Evolutionary conservation across 768 basidiomycete genomes (phyloP), one percentile per base, ranked within the genome.

Genomic region (Suillus brevipes): DNA sequence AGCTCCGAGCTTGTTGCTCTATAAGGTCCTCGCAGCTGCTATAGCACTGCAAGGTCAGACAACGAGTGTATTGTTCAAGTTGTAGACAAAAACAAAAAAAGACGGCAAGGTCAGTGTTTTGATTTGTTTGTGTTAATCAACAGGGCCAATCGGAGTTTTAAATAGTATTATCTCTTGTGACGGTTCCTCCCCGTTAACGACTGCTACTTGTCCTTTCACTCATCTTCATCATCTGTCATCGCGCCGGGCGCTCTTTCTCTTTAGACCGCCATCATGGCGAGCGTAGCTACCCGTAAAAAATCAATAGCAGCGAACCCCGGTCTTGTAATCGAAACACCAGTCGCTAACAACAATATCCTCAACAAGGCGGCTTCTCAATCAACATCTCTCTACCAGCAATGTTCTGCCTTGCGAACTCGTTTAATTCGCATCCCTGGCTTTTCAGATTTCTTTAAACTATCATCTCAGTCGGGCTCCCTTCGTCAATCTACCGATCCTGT

Each of bases 371-470:
- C 94, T n/a, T 89, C 91, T 60, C 85, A 89, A 71, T 90, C 89
- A 14, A 90, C 92, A 34, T 94, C 93, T 45, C 90, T 95, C 78
- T 95, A 94, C 81, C 94, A 95, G 78, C 91, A 94, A 86, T 94
- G 93, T 78, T 90, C 91, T 6, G 81, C 88, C 65, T 84, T 95
- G 61, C 84, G 92, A 66, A 81, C 84, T 55, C 88, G 89, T 70
- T 88, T 95, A 74, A 82, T 90, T 79, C 89, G 90, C 74, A 87
- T 95, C 66, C 86, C 84, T 67, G 85, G 86, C 69, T 95, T 95
- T 68, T 75, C 84, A 66, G 81, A 81, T 65, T 92, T 89, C 78
- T 91, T 93, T 70, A 77, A 83, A 47, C 81, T 89, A 65, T 84
- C 88, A 9, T 79, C 85, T 9, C 72, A 83, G 23, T 73, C 81